Percentiles rank a stretch among this genome's conserved stretches.
Evolutionary conservation across 345 rosid species (phyloP).

Genomic region (Ceriops tagal): DNA sequence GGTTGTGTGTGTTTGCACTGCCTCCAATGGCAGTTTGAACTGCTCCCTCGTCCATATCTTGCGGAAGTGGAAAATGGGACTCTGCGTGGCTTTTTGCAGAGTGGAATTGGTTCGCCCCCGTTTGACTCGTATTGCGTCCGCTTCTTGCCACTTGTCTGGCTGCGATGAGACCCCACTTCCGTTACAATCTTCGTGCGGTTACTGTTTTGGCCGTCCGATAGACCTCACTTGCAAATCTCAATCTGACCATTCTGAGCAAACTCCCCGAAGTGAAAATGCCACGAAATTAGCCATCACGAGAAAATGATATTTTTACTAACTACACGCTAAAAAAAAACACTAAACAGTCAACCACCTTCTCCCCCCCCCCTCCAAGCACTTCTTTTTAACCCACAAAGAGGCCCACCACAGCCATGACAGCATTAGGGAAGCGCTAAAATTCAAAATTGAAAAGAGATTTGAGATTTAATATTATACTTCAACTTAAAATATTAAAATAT

Average conservation of each 20-base stretch:
- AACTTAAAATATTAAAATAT: no score
- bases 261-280: not conserved
- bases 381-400: not conserved
- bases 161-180: not conserved
- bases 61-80: conserved; percentile 9
- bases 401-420: not conserved
- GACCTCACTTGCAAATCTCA: not conserved
- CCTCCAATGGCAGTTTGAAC: not conserved
- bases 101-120: not conserved
- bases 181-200: no score
- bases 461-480: no score
- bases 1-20: conserved; percentile 21
- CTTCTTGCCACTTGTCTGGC: not conserved
- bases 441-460: no score
- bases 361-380: not conserved
- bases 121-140: not conserved
- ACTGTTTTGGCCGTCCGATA: not conserved
- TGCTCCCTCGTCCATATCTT: conserved; percentile 7
- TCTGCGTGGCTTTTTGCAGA: not conserved
- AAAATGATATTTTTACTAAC: conserved; percentile 10
- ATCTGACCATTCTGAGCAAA: not conserved
- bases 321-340: not conserved
- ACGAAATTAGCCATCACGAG: conserved; percentile 24
- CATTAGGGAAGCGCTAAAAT: no score
- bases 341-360: not conserved